Percentiles rank a stretch among this genome's conserved stretches.
phyloP scores from a whole-genome alignment of 2,329 filamentous ascomycete species.

The Calycina herbarum region DNA sequence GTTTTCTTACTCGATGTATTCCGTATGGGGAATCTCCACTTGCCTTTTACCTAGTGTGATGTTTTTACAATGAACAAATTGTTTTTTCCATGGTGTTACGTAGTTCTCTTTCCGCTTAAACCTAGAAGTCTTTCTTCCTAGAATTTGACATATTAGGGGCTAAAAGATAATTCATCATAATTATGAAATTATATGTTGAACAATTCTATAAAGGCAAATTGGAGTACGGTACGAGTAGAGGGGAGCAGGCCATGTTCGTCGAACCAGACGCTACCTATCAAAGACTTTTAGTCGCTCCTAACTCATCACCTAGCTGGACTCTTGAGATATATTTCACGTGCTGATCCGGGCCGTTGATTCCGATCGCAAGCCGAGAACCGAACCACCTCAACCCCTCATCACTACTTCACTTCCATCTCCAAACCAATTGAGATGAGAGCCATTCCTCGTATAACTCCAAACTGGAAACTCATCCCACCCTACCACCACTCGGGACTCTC shows the following conservation, averaged over 20 bases:
- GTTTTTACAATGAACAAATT: background rate
- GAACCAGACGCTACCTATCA: too few relatives aligned
- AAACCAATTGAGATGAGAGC: background rate
- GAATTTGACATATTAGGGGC: too few relatives aligned
- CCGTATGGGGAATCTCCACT: background rate
- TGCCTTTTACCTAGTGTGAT: background rate
- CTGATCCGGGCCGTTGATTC: background rate
- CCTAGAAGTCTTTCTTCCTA: too few relatives aligned
- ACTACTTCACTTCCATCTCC: background rate
- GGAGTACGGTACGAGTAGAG: too few relatives aligned
- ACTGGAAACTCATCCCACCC: background rate
- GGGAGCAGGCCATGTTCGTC: too few relatives aligned
- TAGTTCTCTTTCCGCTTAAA: too few relatives aligned
- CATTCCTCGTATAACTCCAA: background rate
- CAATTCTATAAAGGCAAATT: too few relatives aligned
- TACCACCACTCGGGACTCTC: background rate
- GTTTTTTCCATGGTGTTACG: background rate
- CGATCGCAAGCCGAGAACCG: background rate
- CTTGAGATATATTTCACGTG: background rate
- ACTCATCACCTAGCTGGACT: too few relatives aligned
- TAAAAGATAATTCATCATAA: too few relatives aligned
- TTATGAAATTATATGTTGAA: too few relatives aligned
- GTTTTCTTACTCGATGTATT: background rate
- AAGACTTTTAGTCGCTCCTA: too few relatives aligned
- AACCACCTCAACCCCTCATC: background rate